Base-by-base conservation (phyloP, 2,329 filamentous ascomycete genomes). In the Paracorniculantispora psalliotae region DNA sequence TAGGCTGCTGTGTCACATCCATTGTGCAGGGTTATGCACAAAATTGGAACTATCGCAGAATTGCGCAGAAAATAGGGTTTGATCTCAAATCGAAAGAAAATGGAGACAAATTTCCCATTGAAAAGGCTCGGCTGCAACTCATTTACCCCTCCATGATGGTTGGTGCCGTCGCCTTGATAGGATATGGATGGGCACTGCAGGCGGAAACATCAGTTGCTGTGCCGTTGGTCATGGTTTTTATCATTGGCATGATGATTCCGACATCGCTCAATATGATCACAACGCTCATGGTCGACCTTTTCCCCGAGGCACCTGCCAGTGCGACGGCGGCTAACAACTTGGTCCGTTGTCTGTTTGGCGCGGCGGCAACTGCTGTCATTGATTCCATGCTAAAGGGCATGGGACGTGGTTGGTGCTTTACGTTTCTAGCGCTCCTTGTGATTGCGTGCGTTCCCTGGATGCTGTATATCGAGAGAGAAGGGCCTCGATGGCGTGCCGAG, bases 11-110 rank as follows among this genome's bases (percentile, higher is more conserved):
- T 41, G 60, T 77, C 10, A 76, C 80, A 1, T 76, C 79, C 13
- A 64, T 83, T 26, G 68, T 70, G n/a, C 81, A 83, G 61, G 88
- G 90, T 5, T 79, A 79, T 63, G 67, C 83, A 6, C 73, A 82
- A 50, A 81, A 84, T 70, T 86, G 83, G 78, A 92, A 92, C 69
- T 96, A 90, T 70, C 79, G 84, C 7, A 82, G 88, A 41, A 80
- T 86, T 49, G 88, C 89, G 1, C 78, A 75, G 51, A 78, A 79
- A 33, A 75, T 87, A 17, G 85, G 85, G 6, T 76, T 91, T 59
- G 73, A 76, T 2, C 81, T 91, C 63, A 81, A 83, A 62, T 82
- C 83, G 10, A 79, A 80, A 21, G 76, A 79, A 61, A 76, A 83
- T 63, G 70, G 83, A 49, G 68, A 69, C 6, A 72, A 74, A 21